Base-by-base conservation (phyloP, 2,329 filamentous ascomycete genomes). In the Alternaria metachromatica region DNA sequence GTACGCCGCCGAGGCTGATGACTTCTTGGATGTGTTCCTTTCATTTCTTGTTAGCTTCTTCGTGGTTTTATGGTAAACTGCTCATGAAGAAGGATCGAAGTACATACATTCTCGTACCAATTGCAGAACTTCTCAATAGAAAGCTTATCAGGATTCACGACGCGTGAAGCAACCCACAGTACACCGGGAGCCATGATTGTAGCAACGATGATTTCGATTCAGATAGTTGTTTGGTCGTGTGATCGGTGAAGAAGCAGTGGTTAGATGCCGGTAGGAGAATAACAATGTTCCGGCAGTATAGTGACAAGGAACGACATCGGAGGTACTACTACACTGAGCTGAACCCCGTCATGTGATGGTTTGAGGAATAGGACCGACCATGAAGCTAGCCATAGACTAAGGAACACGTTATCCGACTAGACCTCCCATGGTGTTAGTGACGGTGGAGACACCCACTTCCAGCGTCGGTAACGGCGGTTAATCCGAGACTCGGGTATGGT, bases 41-140 rank as follows among this genome's bases (percentile, higher is more conserved):
- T 33, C 21, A 21, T 26, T 33, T 25, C 13, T 26, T 10, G 25
- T 49, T 12, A 41, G 33, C 21, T 51, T 45, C 20, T 8, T 25
- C 23, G 28, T n/a, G 18, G 4, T 9, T 20, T 21, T 9, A 15
- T 20, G 13, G 12, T 1, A 18, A 4, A 25, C 3, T 43, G 1
- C 15, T 23, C 11, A 3, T 23, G 18, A 25, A 23, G 5, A 9
- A 50, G 55, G 6, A 6, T n/a, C 26, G 23, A 26, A 7, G 20
- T 23, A 55, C 45, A 18, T 57, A 66, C 64, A 62, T 74, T 70
- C 54, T 76, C 76, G 63, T 78, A 77, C 76, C 75, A 77, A 12
- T 60, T 44, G 48, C 63, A 67, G 44, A 76, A 72, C n/a, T 62
- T 62, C 13, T 67, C 55, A 0, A 54, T 45, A 10, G 65, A 61